Conservation (phyloP, 179 eudicot genomes). For the Corrigiola litoralis region DNA sequence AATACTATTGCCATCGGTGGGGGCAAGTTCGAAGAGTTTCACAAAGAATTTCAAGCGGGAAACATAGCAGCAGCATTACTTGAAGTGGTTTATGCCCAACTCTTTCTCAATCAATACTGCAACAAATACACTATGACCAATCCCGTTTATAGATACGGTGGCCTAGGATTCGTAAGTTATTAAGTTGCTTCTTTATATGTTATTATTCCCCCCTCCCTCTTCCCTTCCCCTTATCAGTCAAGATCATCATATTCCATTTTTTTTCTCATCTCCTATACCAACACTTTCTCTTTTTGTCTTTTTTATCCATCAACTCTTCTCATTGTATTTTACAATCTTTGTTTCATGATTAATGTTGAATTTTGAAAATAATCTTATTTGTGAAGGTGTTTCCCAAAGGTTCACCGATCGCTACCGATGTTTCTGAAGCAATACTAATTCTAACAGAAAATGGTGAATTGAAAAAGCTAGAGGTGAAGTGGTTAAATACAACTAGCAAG, state of each 20-base stretch:
- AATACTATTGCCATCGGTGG: constrained; percentile 11
- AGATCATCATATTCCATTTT: no score
- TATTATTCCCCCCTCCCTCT: not conserved
- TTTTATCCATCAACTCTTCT: no score
- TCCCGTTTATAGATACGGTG: constrained; percentile 30
- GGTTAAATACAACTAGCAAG: constrained; percentile 18
- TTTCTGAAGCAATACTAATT: constrained; percentile 22
- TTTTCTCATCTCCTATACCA: no score
- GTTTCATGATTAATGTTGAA: no score
- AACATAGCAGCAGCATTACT: constrained; percentile 28
- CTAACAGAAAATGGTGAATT: constrained; percentile 21
- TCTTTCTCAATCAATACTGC: constrained; percentile 35
- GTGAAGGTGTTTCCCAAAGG: constrained; percentile 42
- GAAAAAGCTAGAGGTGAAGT: constrained; percentile 12
- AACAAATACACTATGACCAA: constrained; percentile 30
- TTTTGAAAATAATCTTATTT: not conserved
- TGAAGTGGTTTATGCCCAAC: constrained; percentile 23
- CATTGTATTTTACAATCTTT: not conserved
- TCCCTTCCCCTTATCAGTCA: not conserved
- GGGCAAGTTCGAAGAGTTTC: constrained; percentile 17
- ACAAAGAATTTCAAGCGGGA: not conserved
- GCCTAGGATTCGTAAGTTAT: constrained; percentile 40
- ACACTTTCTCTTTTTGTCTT: no score
- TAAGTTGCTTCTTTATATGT: not conserved
- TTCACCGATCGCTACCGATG: constrained; percentile 22